Evolutionary conservation across 2,329 filamentous ascomycete genomes (phyloP), one percentile per base, ranked within the genome.

Genomic region (Fusarium sp.): DNA sequence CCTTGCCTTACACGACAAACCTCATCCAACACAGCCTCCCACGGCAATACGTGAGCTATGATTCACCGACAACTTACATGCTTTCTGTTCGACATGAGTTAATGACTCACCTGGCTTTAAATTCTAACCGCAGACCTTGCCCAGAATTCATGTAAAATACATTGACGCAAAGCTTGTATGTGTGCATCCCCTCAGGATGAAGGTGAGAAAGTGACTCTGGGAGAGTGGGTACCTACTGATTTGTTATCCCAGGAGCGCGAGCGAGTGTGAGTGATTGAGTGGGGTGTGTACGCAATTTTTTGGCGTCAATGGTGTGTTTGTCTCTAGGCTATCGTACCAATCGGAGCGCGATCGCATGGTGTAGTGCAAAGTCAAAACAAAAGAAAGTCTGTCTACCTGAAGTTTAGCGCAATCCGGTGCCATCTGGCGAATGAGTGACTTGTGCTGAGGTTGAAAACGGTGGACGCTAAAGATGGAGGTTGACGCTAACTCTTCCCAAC

Each of bases 291-390:
- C 51, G 45, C 70, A 74, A 74, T 21, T 41, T 62, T 67, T 73
- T 74, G 71, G 73, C 70, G 65, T 65, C 48, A 66, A 69, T 72
- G 65, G 63, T 68, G 54, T 73, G 59, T 64, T 69, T 55, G 63
- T 61, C 60, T 63, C 57, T 54, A 64, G 60, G 75, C 64, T 79
- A 79, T 79, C 79, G 75, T 78, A 63, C 79, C 79, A 80, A 80
- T 80, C 76, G 74, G 76, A 74, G 68, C 52, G 60, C 58, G 77
- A 79, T 78, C 78, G 79, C 78, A 78, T 78, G 63, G 59, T 58
- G 66, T 77, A 71, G 69, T 62, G 55, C 39, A 72, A 77, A 77
- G 72, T 76, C 66, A 71, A 77, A 77, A 69, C 56, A 59, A 61
- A 56, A 74, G 62, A 52, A 60, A 73, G 69, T 54, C 73, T 63